Evolutionary conservation across 345 rosid genomes (phyloP).

Genomic region (Nasturtium officinale): DNA sequence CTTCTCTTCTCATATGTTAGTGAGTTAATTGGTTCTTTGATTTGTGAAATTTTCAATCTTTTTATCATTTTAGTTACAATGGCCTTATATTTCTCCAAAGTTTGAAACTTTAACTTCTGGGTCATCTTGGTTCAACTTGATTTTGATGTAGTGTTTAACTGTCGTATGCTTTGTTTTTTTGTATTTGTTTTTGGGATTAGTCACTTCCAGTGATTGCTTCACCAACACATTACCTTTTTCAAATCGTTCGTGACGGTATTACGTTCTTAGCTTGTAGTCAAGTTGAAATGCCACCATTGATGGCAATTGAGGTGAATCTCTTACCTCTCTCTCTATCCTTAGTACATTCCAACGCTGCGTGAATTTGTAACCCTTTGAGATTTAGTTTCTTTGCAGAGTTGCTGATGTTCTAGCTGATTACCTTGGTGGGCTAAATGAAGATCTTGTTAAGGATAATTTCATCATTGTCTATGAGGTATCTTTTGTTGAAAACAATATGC

Average conservation of each 20-base stretch:
- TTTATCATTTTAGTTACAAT: background rate
- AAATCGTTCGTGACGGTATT: constrained; percentile 82
- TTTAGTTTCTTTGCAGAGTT: constrained; percentile 76
- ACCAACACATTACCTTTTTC: constrained; percentile 93
- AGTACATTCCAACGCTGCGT: background rate
- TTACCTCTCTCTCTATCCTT: background rate
- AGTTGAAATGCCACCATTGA: constrained; percentile 96
- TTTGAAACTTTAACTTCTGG: background rate
- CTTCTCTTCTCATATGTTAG: background rate
- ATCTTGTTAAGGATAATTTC: constrained; percentile 90
- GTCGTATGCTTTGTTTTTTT: background rate
- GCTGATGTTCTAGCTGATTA: constrained; percentile 83
- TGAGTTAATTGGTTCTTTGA: background rate
- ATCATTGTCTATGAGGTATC: constrained; percentile 92
- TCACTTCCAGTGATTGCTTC: constrained; percentile 86
- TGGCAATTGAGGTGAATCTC: constrained; percentile 84
- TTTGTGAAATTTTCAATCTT: constrained; percentile 2
- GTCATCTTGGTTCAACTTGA: constrained; percentile 21
- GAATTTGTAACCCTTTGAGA: too few relatives aligned
- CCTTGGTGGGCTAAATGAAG: constrained; percentile 96
- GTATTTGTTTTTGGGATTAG: constrained; percentile 43
- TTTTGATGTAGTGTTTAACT: background rate
- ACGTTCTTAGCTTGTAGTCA: constrained; percentile 94
- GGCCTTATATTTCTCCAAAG: background rate
- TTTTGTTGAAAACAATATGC: background rate